phyloP scores from a whole-genome alignment of 306 rosid genomes.

The Casuarina equisetifolia region DNA sequence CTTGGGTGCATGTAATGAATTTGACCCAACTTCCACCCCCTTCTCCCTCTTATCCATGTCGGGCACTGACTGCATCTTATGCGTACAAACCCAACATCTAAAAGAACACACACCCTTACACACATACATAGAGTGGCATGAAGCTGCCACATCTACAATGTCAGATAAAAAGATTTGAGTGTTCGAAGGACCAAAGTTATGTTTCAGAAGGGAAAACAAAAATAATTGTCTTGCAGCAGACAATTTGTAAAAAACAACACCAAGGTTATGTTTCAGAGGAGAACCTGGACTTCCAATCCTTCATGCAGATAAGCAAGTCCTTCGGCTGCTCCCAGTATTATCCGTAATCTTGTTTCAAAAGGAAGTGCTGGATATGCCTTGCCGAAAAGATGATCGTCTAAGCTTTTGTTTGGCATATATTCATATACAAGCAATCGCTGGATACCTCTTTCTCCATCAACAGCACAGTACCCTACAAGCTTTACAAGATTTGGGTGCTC shows the following conservation, averaged over 20 bases:
- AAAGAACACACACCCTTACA: background rate
- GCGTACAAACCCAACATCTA: no score
- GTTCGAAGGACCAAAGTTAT: background rate
- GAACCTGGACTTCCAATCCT: constrained; percentile 83
- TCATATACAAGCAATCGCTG: constrained; percentile 84
- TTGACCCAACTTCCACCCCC: no score
- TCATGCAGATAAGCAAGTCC: constrained; percentile 77
- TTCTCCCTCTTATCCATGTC: no score
- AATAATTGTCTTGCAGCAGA: background rate
- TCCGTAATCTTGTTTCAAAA: constrained; percentile 70
- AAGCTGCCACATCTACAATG: background rate
- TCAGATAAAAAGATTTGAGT: background rate
- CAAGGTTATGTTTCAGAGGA: constrained; percentile 7
- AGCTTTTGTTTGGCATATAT: constrained; percentile 69
- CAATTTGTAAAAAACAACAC: background rate
- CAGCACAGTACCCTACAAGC: constrained; percentile 76
- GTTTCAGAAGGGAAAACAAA: background rate
- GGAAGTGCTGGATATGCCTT: constrained; percentile 49
- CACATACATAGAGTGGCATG: background rate
- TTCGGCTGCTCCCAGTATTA: constrained; percentile 71
- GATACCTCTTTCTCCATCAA: constrained; percentile 78
- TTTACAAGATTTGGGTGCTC: constrained; percentile 86
- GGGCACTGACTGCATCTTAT: no score
- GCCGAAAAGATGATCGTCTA: constrained; percentile 71
- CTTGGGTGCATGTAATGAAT: no score